Conservation (phyloP, 345 rosid species). For the Pistacia vera region DNA sequence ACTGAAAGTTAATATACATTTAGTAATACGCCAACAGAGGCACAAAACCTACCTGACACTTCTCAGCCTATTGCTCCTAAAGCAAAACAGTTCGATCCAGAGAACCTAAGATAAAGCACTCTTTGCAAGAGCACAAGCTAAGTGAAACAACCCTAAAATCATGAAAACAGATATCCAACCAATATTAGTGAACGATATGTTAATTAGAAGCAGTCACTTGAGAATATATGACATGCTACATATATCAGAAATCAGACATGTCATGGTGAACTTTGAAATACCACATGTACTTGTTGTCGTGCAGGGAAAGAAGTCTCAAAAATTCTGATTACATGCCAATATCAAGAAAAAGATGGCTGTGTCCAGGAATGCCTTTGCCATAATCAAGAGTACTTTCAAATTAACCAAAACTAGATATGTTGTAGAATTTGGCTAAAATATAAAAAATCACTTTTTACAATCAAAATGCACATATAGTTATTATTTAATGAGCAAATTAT, state of each 20-base stretch:
- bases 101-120: slow-evolving; percentile 89
- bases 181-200: neutral
- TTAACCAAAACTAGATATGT: neutral
- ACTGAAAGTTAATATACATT: slow-evolving; percentile 5
- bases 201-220: slow-evolving; percentile 6
- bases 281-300: slow-evolving; percentile 95
- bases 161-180: slow-evolving; percentile 5
- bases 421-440: neutral
- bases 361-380: neutral
- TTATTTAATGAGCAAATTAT: neutral
- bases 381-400: neutral
- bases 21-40: slow-evolving; percentile 2
- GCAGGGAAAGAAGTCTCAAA: slow-evolving; percentile 86
- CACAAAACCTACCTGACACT: slow-evolving; percentile 70
- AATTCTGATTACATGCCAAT: slow-evolving; percentile 53
- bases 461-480: too few relatives aligned
- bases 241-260: slow-evolving; percentile 53
- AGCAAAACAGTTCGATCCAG: slow-evolving; percentile 96
- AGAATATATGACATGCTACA: neutral
- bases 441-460: neutral
- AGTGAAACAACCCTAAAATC: slow-evolving; percentile 83
- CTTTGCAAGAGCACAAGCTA: slow-evolving; percentile 85
- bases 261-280: slow-evolving; percentile 97
- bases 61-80: slow-evolving; percentile 97
- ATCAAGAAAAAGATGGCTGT: neutral